phyloP scores from a whole-genome alignment of 768 basidiomycete genomes.

The Coprinopsis marcescibilis region DNA sequence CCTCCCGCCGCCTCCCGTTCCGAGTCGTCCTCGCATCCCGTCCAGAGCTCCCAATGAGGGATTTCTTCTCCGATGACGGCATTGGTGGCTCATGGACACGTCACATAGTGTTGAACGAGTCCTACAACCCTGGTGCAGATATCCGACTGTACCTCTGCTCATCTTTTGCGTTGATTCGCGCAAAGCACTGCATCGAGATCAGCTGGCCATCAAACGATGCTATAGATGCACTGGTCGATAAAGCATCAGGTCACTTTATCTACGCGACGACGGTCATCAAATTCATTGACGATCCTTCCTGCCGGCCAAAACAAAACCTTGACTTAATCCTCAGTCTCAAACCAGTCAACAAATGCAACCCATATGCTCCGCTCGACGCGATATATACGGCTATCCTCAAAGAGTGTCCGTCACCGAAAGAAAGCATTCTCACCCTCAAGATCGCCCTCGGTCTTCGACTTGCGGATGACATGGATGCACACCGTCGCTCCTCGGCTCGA shows the following conservation, averaged over 20 bases:
- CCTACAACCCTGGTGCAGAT: background rate
- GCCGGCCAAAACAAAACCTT: background rate
- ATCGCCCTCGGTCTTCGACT: no score
- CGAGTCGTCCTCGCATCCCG: conserved; percentile 3
- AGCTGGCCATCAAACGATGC: conserved; percentile 5
- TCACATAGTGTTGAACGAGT: background rate
- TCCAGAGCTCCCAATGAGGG: background rate
- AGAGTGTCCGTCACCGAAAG: no score
- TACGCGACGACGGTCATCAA: conserved; percentile 4
- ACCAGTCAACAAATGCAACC: no score
- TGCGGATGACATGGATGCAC: no score
- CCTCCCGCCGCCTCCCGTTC: background rate
- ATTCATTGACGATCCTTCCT: conserved; percentile 3
- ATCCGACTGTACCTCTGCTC: background rate
- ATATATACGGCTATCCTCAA: no score
- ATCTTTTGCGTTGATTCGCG: background rate
- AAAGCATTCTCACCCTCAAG: no score
- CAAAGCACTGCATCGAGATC: background rate
- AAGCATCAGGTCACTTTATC: conserved; percentile 6
- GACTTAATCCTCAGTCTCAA: background rate
- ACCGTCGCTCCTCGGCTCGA: no score
- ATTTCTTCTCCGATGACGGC: background rate
- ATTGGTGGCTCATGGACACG: no score
- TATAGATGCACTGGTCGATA: background rate
- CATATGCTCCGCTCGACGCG: no score